Conservation (phyloP, 2,329 filamentous ascomycete species). For the Bipolaris oryzae region DNA sequence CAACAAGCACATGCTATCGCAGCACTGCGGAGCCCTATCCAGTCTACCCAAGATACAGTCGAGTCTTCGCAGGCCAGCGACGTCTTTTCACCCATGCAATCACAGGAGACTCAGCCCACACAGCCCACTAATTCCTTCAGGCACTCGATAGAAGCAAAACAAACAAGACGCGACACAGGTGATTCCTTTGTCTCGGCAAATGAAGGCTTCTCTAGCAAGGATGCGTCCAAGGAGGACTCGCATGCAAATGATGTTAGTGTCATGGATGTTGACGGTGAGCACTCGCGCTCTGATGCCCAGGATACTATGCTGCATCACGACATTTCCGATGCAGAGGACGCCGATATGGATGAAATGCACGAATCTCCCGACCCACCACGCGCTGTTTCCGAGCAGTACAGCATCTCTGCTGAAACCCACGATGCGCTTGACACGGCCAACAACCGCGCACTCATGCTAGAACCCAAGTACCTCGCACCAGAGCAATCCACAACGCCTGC, state of each 20-base stretch:
- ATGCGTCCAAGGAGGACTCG: constrained; percentile 35
- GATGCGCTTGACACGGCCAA: constrained; percentile 38
- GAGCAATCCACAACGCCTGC: constrained; percentile 29
- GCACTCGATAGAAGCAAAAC: constrained; percentile 29
- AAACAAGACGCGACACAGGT: constrained; percentile 43
- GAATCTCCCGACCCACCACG: constrained; percentile 32
- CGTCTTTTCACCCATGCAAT: constrained; percentile 40
- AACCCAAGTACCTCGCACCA: constrained; percentile 30
- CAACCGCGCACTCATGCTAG: constrained; percentile 25
- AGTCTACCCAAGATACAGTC: constrained; percentile 40
- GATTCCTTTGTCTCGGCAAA: constrained; percentile 58
- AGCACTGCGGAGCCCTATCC: constrained; percentile 41
- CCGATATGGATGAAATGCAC: constrained; percentile 25
- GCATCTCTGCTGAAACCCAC: constrained; percentile 42
- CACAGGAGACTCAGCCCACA: constrained; percentile 44
- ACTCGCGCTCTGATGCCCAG: constrained; percentile 29
- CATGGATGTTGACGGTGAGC: constrained; percentile 42
- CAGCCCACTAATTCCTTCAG: constrained; percentile 39
- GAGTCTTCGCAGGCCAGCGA: constrained; percentile 35
- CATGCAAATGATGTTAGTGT: constrained; percentile 28
- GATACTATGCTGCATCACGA: constrained; percentile 38
- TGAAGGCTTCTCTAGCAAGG: constrained; percentile 48
- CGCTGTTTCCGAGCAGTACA: constrained; percentile 38
- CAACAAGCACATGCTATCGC: constrained; percentile 32
- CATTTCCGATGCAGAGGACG: constrained; percentile 25